Evolutionary conservation across 192 early-diverging fungal species (phyloP).

Genomic region (Podila minutissima): DNA sequence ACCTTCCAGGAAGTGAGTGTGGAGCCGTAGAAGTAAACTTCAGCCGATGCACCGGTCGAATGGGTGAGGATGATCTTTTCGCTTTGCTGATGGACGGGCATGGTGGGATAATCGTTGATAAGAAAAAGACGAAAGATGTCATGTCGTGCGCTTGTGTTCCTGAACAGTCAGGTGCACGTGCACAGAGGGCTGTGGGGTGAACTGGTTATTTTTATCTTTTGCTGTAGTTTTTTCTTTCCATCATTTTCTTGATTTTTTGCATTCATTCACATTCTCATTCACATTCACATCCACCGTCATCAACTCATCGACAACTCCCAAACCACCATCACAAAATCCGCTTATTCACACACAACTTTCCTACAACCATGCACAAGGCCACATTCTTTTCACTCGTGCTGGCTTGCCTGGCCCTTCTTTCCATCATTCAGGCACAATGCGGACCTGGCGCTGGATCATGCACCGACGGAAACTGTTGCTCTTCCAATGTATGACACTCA

Average conservation of each 20-base stretch:
- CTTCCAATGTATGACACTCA: conserved; percentile 9
- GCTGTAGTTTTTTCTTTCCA: background rate
- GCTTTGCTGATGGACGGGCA: conserved; percentile 42
- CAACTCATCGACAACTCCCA: background rate
- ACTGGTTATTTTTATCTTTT: background rate
- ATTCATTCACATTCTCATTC: background rate
- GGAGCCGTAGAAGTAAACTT: conserved; percentile 71
- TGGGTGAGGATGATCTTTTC: conserved; percentile 32
- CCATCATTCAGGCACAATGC: conserved; percentile 17
- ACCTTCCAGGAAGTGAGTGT: conserved; percentile 93
- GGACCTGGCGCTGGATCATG: conserved; percentile 13
- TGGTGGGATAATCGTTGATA: conserved; percentile 1
- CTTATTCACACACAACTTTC: background rate
- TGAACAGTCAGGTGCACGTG: background rate
- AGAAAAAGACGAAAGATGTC: too few species aligned
- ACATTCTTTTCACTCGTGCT: conserved; percentile 11
- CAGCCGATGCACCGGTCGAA: conserved; percentile 28
- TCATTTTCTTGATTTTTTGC: background rate
- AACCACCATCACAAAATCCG: too few species aligned
- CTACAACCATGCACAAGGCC: conserved; percentile 7
- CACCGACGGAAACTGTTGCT: conserved; percentile 16
- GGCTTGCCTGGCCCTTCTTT: conserved; percentile 13
- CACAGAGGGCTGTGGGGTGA: too few species aligned
- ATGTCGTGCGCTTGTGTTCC: background rate
- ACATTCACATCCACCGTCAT: background rate